Conservation (phyloP, 139 green algal species). For the Chlamydomonas asymmetrica region DNA sequence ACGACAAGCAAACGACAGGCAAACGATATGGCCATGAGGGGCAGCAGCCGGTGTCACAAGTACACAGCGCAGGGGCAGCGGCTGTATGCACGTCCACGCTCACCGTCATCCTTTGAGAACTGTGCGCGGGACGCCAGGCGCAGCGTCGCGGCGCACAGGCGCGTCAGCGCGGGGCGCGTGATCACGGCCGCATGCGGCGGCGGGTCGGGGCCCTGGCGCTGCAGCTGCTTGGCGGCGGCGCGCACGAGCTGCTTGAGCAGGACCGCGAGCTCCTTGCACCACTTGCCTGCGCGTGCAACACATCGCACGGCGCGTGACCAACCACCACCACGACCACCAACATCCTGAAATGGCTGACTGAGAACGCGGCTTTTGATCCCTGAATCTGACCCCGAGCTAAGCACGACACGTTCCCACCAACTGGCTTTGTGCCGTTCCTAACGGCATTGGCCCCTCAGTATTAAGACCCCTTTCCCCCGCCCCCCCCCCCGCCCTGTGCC, state of each 20-base stretch:
- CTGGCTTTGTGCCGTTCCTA: too few species aligned
- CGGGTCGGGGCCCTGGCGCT: slow-evolving; percentile 12
- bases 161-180: slow-evolving; percentile 8
- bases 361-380: not conserved
- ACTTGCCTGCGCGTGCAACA: slow-evolving; percentile 44
- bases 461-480: too few species aligned
- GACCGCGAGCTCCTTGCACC: slow-evolving; percentile 47
- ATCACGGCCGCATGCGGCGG: not conserved
- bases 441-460: too few species aligned
- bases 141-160: slow-evolving; percentile 28
- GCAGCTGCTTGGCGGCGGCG: slow-evolving; percentile 61
- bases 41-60: too few species aligned
- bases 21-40: too few species aligned
- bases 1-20: too few species aligned
- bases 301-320: not conserved
- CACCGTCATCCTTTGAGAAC: slow-evolving; percentile 77
- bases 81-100: not conserved
- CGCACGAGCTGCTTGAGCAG: slow-evolving; percentile 50
- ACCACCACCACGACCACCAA: not conserved
- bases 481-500: too few species aligned
- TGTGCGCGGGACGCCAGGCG: slow-evolving; percentile 73
- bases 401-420: too few species aligned
- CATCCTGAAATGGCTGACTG: not conserved
- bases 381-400: not conserved
- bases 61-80: not conserved